Base-by-base conservation (phyloP, 2,329 filamentous ascomycete species). In the Xylariaceae sp. region DNA sequence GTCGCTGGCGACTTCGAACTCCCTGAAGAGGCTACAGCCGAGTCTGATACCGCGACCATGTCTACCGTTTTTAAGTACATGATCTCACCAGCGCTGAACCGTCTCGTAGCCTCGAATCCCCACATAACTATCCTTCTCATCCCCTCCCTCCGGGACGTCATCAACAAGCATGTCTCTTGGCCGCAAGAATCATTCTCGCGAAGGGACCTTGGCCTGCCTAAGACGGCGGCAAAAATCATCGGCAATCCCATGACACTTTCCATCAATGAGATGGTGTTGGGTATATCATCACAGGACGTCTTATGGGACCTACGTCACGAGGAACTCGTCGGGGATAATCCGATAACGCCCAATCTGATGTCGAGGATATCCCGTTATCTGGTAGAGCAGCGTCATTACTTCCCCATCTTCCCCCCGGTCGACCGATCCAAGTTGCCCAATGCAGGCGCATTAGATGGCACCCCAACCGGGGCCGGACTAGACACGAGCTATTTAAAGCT, bases 231-330 rank as follows among this genome's bases (percentile, higher is more conserved):
- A 10, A 63, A 50, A 39, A 81, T 95, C 62, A 83, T 96, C 15
- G 89, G 91, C 2, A 97, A 97, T 67, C 94, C 94, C 0, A 92
- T 95, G 78, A 90, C 88, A 8, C 72, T 97, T 2, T 89, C 84
- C 5, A 77, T 97, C 60, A 99, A 99, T 71, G 94, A 97, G 71
- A 80, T 86, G 41, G 80, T 92, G 1, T 72, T 96, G 22, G 91
- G 88, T 4, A 80, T 96, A 62, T 91, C 87, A 22, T 87, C 85
- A 0, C 88, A 95, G 65, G 94, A 99, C 67, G 75, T 90, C 3
- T 77, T 99, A 1, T 91, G 84, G 58, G 90, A 96, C 71, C 74
- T 96, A 49, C 80, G 86, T n/a, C 76, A 80, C 22, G 86, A 92
- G 64, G 90, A 95, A 69, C 68, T 83, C 7, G 76, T 86, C 1